Conservation (phyloP, 2,329 filamentous ascomycete species). For the Drechmeria coniospora region DNA sequence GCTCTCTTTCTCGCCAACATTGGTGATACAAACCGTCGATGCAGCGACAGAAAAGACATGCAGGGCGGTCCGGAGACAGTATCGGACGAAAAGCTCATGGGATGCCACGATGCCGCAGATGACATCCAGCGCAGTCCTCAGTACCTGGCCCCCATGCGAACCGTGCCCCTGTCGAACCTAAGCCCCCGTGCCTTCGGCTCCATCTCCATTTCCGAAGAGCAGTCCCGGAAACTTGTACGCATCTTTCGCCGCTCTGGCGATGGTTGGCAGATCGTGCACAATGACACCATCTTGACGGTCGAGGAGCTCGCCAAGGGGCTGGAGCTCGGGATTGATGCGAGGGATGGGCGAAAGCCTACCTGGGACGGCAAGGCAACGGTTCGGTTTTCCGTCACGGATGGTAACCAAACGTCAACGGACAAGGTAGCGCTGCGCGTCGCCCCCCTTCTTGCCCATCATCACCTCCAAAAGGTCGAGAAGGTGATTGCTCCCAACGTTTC, state of each 20-base stretch:
- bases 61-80: too few species aligned
- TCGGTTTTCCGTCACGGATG: slow-evolving; percentile 14
- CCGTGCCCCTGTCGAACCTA: slow-evolving; percentile 11
- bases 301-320: slow-evolving; percentile 14
- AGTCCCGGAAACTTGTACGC: slow-evolving; percentile 9
- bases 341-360: slow-evolving; percentile 9
- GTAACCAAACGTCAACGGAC: slow-evolving; percentile 7
- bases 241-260: slow-evolving; percentile 11
- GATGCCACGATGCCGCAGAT: slow-evolving; percentile 20
- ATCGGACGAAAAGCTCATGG: slow-evolving; percentile 11
- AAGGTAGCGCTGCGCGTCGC: slow-evolving; percentile 18
- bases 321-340: slow-evolving; percentile 18
- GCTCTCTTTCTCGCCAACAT: slow-evolving; percentile 21
- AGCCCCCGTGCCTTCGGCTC: slow-evolving; percentile 6
- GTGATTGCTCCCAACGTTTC: slow-evolving; percentile 12
- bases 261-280: slow-evolving; percentile 13
- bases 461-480: slow-evolving; percentile 13
- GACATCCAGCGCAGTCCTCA: slow-evolving; percentile 14
- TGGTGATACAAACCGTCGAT: slow-evolving; percentile 16
- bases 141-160: slow-evolving; percentile 16
- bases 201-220: slow-evolving; percentile 5
- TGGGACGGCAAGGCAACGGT: slow-evolving; percentile 15
- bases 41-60: too few species aligned
- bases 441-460: slow-evolving; percentile 21
- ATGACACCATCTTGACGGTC: slow-evolving; percentile 13